These are phyloP conservation scores for Aspergillus avenaceus DNA, from an alignment of 495 filamentous ascomycete species.

Conservation along the genomic window DNA sequence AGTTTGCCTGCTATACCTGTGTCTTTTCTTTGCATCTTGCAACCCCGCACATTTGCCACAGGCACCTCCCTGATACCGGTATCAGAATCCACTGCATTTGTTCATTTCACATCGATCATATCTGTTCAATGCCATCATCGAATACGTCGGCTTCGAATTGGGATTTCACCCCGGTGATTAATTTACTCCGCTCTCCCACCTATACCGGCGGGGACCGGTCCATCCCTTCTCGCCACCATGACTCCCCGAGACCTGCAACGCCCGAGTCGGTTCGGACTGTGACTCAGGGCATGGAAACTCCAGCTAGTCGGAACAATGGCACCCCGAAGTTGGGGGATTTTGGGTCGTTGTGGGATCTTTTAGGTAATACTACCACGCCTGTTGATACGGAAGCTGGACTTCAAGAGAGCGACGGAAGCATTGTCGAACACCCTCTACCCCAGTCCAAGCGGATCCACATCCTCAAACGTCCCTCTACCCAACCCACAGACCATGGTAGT, in stretches of 20 bases:
- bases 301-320: conserved; percentile 2
- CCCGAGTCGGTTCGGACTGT: conserved; percentile 9
- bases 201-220: conserved; percentile 12
- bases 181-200: conserved; percentile 42
- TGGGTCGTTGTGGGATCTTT: conserved; percentile 31
- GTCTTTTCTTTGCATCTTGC: not conserved
- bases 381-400: not conserved
- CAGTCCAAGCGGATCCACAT: conserved; percentile 11
- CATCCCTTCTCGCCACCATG: conserved; percentile 7
- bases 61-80: not conserved
- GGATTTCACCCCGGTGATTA: conserved; percentile 47
- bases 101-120: no score
- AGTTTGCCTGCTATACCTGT: not conserved
- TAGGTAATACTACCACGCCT: conserved; percentile 12
- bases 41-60: not conserved
- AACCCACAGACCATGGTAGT: not conserved
- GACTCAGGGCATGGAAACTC: no score
- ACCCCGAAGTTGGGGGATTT: conserved; percentile 35
- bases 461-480: conserved; percentile 13
- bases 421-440: not conserved
- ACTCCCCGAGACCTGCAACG: not conserved
- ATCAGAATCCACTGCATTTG: not conserved
- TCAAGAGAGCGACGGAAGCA: not conserved
- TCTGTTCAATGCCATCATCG: conserved; percentile 25
- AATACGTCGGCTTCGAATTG: conserved; percentile 28